Evolutionary conservation across 495 filamentous ascomycete genomes (phyloP).

Genomic region (Penicillium coprophilum): DNA sequence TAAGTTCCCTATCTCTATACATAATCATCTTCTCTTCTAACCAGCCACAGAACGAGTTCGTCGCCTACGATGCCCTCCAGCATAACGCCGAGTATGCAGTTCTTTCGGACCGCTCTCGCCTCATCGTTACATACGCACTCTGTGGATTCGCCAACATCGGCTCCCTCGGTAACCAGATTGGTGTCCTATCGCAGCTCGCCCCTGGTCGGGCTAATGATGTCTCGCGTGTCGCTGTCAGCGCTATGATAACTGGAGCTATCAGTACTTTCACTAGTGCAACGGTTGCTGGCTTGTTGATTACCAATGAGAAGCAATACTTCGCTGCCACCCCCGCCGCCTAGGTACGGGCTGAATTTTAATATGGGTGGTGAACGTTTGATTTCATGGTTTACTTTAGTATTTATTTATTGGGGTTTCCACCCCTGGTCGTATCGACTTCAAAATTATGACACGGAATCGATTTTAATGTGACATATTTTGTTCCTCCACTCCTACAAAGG

Average conservation of each 20-base stretch:
- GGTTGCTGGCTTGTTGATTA: constrained; percentile 73
- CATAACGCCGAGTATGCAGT: constrained; percentile 43
- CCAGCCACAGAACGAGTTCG: constrained; percentile 58
- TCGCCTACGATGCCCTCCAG: constrained; percentile 57
- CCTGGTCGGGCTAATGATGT: constrained; percentile 73
- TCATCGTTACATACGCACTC: constrained; percentile 70
- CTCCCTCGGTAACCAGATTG: constrained; percentile 82
- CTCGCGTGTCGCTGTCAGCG: constrained; percentile 70
- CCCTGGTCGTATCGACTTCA: not conserved
- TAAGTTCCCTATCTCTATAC: constrained; percentile 29
- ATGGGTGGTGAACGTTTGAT: not conserved
- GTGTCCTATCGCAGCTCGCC: constrained; percentile 77
- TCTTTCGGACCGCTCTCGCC: constrained; percentile 65
- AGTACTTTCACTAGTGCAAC: constrained; percentile 77
- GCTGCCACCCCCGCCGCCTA: not conserved
- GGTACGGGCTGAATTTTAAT: not conserved
- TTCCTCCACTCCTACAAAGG: not conserved
- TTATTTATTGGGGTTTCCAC: not conserved
- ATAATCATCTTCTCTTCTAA: not conserved
- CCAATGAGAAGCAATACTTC: constrained; percentile 48
- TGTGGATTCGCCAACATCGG: constrained; percentile 82
- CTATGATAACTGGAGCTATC: constrained; percentile 74
- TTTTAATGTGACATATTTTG: not conserved
- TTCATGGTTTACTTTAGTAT: not conserved
- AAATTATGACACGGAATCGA: not conserved